A percentile compares a stretch with the other conserved stretches of the same genome.
phyloP scores from a whole-genome alignment of 148 eudicot species.

The Rhododendron simsii region DNA sequence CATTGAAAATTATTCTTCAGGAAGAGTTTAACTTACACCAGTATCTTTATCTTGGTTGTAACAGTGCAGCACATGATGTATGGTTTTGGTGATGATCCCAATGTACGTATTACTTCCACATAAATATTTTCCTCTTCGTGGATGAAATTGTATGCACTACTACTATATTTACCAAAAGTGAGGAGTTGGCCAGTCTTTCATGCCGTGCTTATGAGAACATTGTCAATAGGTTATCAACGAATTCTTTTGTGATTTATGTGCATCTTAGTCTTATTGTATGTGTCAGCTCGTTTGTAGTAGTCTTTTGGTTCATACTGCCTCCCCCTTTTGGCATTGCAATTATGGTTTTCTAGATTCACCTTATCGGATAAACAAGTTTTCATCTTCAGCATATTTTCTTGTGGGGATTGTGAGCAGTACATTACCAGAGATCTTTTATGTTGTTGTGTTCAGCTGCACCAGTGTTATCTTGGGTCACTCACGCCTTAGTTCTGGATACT shows the following conservation, averaged over 20 bases:
- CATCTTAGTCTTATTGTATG: not conserved
- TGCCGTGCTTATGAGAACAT: not conserved
- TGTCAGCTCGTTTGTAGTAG: not conserved
- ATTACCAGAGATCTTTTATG: not conserved
- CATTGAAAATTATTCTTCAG: not conserved
- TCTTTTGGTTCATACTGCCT: not conserved
- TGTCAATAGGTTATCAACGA: not conserved
- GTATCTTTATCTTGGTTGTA: not conserved
- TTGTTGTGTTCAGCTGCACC: not conserved
- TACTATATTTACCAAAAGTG: not conserved
- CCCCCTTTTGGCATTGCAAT: not conserved
- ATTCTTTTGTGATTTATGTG: not conserved
- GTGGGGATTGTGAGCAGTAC: not conserved
- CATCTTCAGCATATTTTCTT: not conserved
- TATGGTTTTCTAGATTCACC: not conserved
- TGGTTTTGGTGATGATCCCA: slow-evolving; percentile 90
- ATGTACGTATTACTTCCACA: slow-evolving; percentile 39
- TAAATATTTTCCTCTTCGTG: not conserved
- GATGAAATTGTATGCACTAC: not conserved
- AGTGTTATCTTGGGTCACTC: not conserved
- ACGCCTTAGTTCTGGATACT: not conserved
- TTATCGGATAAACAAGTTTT: not conserved
- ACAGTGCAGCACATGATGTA: slow-evolving; percentile 99
- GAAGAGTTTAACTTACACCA: not conserved
- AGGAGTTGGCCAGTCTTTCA: not conserved